Evolutionary conservation across 495 filamentous ascomycete genomes (phyloP), one percentile per base, ranked within the genome.

Genomic region (Penicillium cataractarum): DNA sequence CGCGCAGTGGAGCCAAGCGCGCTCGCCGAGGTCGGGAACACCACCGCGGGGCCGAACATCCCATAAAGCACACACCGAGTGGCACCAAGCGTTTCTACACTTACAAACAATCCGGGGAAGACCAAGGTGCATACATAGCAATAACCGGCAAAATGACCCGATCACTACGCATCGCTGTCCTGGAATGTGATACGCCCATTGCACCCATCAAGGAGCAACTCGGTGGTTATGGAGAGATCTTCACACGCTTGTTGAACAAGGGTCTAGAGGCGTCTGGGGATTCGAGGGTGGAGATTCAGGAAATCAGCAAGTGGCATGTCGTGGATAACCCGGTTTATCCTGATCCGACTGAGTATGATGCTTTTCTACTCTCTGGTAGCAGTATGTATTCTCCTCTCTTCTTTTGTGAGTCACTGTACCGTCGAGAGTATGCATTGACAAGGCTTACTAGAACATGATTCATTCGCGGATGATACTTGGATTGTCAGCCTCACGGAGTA

Each of bases 161-260:
- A 26, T 53, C 55, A 40, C 70, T 92, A 64, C 89, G 89, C 62
- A 85, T 96, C 56, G 90, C 92, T 8, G 81, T 96, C 58, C 85
- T 97, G 57, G 90, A 92, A 76, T 87, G 89, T 73, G 92, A 93
- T 74, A 88, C 82, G 4, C 90, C 90, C 2, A 74, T 87, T 27
- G 78, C 80, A 2, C 65, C 76, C 13, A 80, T 87, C 29, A 67
- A 77, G 44, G 77, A 76, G 19, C 84, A 83, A 67, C 90, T 90
- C 73, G 85, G 88, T 27, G 81, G 80, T 24, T 96, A 96, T 73
- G 83, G 86, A 57, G 85, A 84, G 59, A 79, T 95, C 40, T 96
- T 94, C 78, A 75, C 71, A n/a, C 67, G 80, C 27, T 80, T 95
- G 5, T 80, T 96, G 33, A 61, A 71, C 13, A 58, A 69, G 17